Conservation (phyloP, 805 yeast species). For the Hanseniaspora jakobsenii region DNA sequence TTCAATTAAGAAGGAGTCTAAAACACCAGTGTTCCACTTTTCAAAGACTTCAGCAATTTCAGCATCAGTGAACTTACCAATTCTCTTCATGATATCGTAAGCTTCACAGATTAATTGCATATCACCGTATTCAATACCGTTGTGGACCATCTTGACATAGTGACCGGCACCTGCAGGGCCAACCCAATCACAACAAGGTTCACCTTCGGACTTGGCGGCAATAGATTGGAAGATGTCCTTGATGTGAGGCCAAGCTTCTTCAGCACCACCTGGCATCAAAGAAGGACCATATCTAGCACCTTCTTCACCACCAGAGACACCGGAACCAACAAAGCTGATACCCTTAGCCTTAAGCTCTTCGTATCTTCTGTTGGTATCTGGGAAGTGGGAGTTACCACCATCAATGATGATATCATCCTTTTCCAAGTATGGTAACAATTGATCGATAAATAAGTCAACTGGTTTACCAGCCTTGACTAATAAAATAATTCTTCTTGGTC, state of each 20-base stretch:
- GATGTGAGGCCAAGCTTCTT: constrained; percentile 97
- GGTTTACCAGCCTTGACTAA: constrained; percentile 95
- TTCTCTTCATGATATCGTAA: constrained; percentile 88
- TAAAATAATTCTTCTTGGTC: constrained; percentile 90
- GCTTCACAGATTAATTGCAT: constrained; percentile 99
- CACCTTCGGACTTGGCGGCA: constrained; percentile 93
- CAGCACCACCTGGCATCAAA: constrained; percentile 98
- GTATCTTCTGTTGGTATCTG: constrained; percentile 94
- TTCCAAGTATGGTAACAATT: constrained; percentile 81
- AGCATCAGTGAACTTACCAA: constrained; percentile 77
- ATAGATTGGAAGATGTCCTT: constrained; percentile 93
- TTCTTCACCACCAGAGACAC: constrained; percentile 99
- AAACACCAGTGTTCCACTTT: constrained; percentile 93
- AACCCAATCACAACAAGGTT: constrained; percentile 99
- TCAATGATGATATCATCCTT: constrained; percentile 96
- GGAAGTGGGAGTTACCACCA: constrained; percentile 99
- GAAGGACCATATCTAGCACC: constrained; percentile 99
- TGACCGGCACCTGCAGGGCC: constrained; percentile 99
- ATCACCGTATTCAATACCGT: constrained; percentile 99
- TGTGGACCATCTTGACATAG: constrained; percentile 98
- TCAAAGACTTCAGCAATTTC: constrained; percentile 89
- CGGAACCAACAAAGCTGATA: constrained; percentile 88
- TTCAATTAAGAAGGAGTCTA: constrained; percentile 93
- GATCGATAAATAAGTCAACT: constrained; percentile 81
- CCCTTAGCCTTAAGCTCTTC: constrained; percentile 80